Evolutionary conservation across 768 basidiomycete genomes (phyloP).

Genomic region (Symmetrospora coprosmae): DNA sequence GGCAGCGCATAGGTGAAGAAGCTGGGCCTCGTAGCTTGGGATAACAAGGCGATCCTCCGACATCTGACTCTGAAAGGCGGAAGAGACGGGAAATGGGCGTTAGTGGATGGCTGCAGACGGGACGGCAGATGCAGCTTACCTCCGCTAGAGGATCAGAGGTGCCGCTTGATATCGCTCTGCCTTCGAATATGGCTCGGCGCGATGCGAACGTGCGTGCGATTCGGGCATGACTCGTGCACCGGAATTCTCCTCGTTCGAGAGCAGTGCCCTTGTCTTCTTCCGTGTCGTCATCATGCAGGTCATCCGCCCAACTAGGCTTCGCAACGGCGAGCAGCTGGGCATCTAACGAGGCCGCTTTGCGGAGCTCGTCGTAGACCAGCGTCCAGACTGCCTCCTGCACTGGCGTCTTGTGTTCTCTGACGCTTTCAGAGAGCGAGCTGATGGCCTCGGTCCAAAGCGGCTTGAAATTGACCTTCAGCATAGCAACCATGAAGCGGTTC

Average conservation of each 20-base stretch:
- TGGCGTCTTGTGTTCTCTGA: background rate
- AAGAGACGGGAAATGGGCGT: too few relatives aligned
- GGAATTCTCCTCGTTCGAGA: background rate
- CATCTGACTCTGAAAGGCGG: conserved; percentile 36
- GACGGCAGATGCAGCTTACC: too few relatives aligned
- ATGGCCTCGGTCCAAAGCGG: conserved; percentile 78
- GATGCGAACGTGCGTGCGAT: background rate
- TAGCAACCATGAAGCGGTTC: background rate
- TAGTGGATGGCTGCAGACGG: too few relatives aligned
- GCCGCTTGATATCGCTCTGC: background rate
- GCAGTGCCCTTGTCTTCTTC: background rate
- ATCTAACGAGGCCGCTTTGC: background rate
- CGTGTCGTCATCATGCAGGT: background rate
- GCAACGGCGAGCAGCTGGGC: background rate
- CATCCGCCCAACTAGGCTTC: background rate
- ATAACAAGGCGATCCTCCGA: conserved; percentile 51
- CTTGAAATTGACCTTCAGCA: conserved; percentile 74
- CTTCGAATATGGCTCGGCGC: background rate
- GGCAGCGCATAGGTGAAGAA: conserved; percentile 57
- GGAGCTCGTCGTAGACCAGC: background rate
- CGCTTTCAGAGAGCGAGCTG: background rate
- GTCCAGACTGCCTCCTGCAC: background rate
- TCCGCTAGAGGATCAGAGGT: background rate
- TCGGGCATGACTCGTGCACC: background rate
- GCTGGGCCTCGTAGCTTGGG: conserved; percentile 62